phyloP scores from a whole-genome alignment of 805 yeast genomes.

The Maudiozyma pseudohumilis region DNA sequence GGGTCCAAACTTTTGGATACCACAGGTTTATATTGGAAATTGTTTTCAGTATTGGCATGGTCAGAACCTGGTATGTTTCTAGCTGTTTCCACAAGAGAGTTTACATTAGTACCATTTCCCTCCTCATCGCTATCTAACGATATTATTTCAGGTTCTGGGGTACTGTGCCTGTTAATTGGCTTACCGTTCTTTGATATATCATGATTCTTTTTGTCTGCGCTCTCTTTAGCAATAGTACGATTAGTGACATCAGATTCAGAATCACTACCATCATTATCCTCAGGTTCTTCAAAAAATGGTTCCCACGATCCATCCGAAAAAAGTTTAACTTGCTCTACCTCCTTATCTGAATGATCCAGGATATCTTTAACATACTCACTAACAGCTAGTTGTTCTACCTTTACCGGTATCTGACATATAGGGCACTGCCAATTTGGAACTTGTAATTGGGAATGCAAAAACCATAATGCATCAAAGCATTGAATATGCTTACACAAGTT shows the following conservation, averaged over 20 bases:
- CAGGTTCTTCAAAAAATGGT: constrained; percentile 23
- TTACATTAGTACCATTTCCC: too few species aligned
- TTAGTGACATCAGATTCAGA: background rate
- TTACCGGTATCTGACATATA: constrained; percentile 49
- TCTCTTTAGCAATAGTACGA: constrained; percentile 1
- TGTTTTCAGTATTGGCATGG: background rate
- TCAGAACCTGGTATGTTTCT: too few species aligned
- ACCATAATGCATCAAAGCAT: constrained; percentile 78
- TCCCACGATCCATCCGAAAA: constrained; percentile 72
- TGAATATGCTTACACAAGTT: constrained; percentile 70
- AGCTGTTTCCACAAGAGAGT: too few species aligned
- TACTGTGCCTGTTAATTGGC: constrained; percentile 40
- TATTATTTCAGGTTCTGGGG: constrained; percentile 24
- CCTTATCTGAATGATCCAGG: constrained; percentile 40
- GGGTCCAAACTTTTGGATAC: constrained; percentile 16
- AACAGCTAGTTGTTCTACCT: constrained; percentile 50
- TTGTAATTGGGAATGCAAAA: constrained; percentile 62
- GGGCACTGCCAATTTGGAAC: constrained; percentile 87
- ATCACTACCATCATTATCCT: background rate
- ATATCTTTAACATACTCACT: constrained; percentile 71
- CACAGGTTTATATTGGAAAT: too few species aligned
- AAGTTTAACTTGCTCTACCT: constrained; percentile 56
- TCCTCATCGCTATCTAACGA: constrained; percentile 43
- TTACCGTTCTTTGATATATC: too few species aligned
- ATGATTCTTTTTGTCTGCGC: background rate